Conservation (phyloP, 2,329 filamentous ascomycete genomes). For the Ciborinia camelliae region DNA sequence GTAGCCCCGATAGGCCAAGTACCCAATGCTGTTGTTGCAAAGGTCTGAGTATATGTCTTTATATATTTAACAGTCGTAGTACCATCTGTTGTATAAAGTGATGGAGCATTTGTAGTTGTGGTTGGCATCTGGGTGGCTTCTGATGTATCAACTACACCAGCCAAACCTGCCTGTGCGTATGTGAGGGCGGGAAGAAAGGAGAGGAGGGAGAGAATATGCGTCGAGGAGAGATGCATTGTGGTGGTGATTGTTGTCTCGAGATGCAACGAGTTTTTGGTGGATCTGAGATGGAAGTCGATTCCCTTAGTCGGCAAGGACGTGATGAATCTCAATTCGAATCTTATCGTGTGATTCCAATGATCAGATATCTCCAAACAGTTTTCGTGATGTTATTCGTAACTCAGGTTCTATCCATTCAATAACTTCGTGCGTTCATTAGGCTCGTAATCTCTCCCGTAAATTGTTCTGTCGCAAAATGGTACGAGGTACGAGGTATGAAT, state of each 20-base stretch:
- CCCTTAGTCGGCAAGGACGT: not conserved
- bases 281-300: not conserved
- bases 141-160: not conserved
- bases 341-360: not conserved
- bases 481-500: not conserved
- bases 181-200: conserved; percentile 1
- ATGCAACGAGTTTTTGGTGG: not conserved
- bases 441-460: not conserved
- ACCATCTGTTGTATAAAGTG: not conserved
- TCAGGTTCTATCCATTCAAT: not conserved
- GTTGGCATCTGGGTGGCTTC: conserved; percentile 13
- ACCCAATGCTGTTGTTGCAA: conserved; percentile 34
- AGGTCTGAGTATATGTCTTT: conserved; percentile 31
- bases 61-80: not conserved
- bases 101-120: not conserved
- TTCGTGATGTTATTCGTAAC: not conserved
- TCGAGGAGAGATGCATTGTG: not conserved
- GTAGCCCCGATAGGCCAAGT: conserved; percentile 33
- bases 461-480: conserved; percentile 8
- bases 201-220: not conserved
- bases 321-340: not conserved
- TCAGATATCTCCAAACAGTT: not conserved
- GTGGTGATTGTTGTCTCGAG: not conserved
- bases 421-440: conserved; percentile 4
- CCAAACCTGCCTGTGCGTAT: conserved; percentile 15